These are phyloP conservation scores for Nicotiana rustica DNA, from an alignment of 305 asterid genomes.

Conservation along the genomic window DNA sequence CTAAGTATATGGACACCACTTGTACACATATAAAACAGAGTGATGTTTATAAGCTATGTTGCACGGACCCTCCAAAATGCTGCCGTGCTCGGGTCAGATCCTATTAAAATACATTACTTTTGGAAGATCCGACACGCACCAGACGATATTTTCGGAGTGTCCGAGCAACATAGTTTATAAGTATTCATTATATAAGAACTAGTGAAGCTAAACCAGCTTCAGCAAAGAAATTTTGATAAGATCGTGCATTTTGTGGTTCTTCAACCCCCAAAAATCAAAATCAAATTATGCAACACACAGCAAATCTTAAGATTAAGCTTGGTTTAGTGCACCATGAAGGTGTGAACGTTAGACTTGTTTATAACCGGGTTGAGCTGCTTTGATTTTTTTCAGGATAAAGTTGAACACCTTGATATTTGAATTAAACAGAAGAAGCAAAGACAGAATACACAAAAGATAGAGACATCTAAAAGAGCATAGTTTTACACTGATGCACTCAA, in stretches of 20 bases:
- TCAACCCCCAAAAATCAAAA: not conserved
- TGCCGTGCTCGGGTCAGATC: no score
- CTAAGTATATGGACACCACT: not conserved
- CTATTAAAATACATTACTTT: no score
- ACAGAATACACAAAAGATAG: not conserved
- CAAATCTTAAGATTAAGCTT: not conserved
- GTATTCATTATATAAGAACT: conserved; percentile 13
- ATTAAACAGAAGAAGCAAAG: not conserved
- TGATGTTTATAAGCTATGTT: not conserved
- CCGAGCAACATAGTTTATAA: not conserved
- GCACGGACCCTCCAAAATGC: no score
- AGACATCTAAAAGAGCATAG: not conserved
- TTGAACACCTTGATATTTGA: not conserved
- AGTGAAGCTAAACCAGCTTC: conserved; percentile 16
- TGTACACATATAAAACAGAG: not conserved
- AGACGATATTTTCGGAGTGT: no score
- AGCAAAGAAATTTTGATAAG: not conserved
- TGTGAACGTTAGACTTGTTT: not conserved
- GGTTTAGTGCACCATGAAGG: not conserved
- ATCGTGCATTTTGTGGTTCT: not conserved
- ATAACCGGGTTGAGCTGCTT: not conserved
- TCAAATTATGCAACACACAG: not conserved
- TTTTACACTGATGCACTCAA: not conserved
- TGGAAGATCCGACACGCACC: no score
- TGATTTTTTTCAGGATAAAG: not conserved